Percentiles rank a stretch among this genome's conserved stretches.
Evolutionary conservation across 2,329 filamentous ascomycete genomes (phyloP).

Genomic region (Didymella lethalis): DNA sequence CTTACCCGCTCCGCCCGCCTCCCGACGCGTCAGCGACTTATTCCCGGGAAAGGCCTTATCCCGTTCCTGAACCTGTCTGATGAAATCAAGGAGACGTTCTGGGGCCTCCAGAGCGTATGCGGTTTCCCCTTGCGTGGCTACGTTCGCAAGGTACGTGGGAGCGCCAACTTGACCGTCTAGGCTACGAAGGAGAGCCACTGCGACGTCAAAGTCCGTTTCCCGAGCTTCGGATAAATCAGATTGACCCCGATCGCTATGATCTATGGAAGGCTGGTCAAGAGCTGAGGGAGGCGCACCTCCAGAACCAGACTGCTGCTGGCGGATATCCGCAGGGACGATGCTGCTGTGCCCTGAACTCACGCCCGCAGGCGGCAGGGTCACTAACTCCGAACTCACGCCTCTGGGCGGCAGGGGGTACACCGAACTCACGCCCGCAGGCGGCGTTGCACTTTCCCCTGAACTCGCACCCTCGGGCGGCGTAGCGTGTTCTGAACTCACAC

Average conservation of each 20-base stretch:
- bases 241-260: too few relatives aligned
- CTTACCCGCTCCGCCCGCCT: constrained; percentile 1
- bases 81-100: constrained; percentile 4
- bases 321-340: background rate
- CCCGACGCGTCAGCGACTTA: constrained; percentile 1
- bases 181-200: constrained; percentile 2
- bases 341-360: background rate
- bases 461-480: too few relatives aligned
- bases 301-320: background rate
- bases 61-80: constrained; percentile 6
- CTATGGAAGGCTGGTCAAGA: constrained; percentile 1
- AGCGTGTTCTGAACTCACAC: too few relatives aligned
- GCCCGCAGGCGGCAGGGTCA: background rate
- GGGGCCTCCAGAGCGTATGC: constrained; percentile 1
- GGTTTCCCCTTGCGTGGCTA: background rate
- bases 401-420: background rate
- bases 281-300: background rate
- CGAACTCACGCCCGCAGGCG: background rate
- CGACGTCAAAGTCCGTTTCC: background rate
- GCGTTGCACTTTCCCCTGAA: too few relatives aligned
- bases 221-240: background rate
- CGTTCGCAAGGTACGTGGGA: constrained; percentile 3
- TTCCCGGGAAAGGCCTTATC: constrained; percentile 3
- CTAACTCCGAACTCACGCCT: constrained; percentile 2
- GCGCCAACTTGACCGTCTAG: constrained; percentile 4